Evolutionary conservation across 139 green algal species (phyloP).

Genomic region (Mesotaenium endlicherianum): DNA sequence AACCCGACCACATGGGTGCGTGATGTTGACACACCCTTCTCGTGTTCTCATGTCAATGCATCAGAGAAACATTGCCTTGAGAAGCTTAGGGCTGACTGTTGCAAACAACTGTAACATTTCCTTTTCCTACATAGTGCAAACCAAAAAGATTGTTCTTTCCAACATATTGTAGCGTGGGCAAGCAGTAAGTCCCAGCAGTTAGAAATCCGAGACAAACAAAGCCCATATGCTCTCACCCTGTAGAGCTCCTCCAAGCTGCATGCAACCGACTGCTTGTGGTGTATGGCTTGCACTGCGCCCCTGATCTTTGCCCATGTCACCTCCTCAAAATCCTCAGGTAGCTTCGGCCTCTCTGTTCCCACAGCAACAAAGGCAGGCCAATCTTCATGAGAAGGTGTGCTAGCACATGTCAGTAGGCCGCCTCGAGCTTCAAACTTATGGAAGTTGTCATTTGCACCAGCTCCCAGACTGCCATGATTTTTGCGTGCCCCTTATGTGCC

Average conservation of each 20-base stretch:
- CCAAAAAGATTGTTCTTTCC: too few species aligned
- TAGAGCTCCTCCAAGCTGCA: conserved; percentile 91
- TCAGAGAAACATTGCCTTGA: too few species aligned
- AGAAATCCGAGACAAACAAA: background rate
- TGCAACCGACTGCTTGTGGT: conserved; percentile 70
- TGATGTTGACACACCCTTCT: too few species aligned
- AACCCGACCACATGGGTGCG: too few species aligned
- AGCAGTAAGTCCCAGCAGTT: background rate
- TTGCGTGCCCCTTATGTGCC: background rate
- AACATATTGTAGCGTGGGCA: too few species aligned
- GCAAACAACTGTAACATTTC: too few species aligned
- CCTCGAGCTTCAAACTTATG: background rate
- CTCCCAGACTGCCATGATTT: background rate
- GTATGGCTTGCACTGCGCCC: conserved; percentile 78
- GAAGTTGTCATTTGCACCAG: background rate
- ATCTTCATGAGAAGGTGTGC: background rate
- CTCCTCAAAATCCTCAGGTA: conserved; percentile 85
- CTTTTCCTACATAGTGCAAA: too few species aligned
- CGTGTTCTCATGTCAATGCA: too few species aligned
- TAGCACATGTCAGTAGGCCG: background rate
- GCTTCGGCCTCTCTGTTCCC: conserved; percentile 68
- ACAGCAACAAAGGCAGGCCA: background rate
- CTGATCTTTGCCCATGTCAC: conserved; percentile 80
- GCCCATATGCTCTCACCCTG: conserved; percentile 26
- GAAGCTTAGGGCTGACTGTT: too few species aligned